Base-by-base conservation (phyloP, 2,329 filamentous ascomycete genomes). In the Dactylellina parvicollis region DNA sequence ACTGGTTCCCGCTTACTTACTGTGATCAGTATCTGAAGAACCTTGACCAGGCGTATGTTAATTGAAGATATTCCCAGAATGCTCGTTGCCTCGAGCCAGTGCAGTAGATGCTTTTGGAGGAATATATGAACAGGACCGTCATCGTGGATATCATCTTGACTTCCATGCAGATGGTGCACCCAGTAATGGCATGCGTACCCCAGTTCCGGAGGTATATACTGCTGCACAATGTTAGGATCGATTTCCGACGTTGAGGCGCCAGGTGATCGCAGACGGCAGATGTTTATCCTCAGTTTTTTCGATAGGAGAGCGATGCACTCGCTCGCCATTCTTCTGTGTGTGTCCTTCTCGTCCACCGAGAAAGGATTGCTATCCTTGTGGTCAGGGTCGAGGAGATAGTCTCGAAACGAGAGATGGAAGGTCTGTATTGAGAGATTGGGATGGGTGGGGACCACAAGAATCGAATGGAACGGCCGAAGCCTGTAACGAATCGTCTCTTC, bases 181-280 rank as follows among this genome's bases (percentile, higher is more conserved):
- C 79, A 81, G 76, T 81, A 81, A 10, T 77, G 75, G 71, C 78
- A 80, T 49, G 78, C 79, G 77, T 82, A 82, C 61, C 78, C 76
- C 56, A 64, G 12, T 3, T 28, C 46, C 3, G 10, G 16, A 4
- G 46, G 10, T 4, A 64, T 44, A 38, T 42, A 18, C 2, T 46
- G 22, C 22, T 20, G 9, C 34, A 28, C 22, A 18, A 32, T 10
- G 14, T 42, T 26, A 24, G 46, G 65, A 40, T 72, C 57, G 42
- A 78, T 47, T 36, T 77, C 38, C 22, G 20, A 66, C 42, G 73
- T 72, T 22, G 28, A 40, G 3, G 22, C 69, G 24, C 75, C 73
- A 42, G 70, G 72, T 1, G 16, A 14, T 26, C 65, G 10, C n/a
- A 77, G 40, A 40, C 62, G 22, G 75, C 78, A 80, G 12, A 80